Percentiles rank a stretch among this genome's conserved stretches.
These are phyloP conservation scores for Pisolithus microcarpus DNA, from an alignment of 768 basidiomycete genomes.

Conservation along the genomic window DNA sequence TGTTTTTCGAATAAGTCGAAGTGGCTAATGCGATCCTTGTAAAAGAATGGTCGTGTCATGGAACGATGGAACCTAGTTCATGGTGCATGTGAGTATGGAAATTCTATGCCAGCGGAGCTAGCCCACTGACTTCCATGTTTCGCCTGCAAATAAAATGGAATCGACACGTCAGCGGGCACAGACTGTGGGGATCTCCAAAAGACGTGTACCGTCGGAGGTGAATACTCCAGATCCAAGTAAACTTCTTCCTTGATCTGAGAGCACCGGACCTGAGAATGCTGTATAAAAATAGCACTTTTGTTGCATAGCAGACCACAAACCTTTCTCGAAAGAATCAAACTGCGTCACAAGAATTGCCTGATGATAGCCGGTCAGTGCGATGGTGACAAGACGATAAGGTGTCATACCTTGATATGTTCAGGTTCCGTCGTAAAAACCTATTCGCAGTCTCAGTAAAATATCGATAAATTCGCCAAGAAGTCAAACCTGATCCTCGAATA, in stretches of 20 bases:
- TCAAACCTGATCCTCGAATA: constrained; percentile 35
- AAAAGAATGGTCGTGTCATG: too few species aligned
- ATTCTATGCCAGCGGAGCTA: too few species aligned
- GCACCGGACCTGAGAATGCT: constrained; percentile 9
- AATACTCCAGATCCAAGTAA: too few species aligned
- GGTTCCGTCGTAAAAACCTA: constrained; percentile 44
- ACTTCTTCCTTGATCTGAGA: background rate
- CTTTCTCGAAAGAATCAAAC: constrained; percentile 39
- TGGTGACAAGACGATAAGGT: background rate
- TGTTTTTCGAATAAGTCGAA: too few species aligned
- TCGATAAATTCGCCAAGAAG: background rate
- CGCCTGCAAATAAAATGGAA: too few species aligned
- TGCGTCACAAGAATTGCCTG: constrained; percentile 40
- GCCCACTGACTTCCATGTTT: too few species aligned
- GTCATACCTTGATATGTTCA: constrained; percentile 37
- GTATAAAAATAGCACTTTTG: constrained; percentile 9
- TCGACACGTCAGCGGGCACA: too few species aligned
- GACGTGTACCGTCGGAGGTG: too few species aligned
- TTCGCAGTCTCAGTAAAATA: background rate
- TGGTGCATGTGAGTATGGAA: too few species aligned
- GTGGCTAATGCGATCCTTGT: too few species aligned
- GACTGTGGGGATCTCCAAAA: too few species aligned
- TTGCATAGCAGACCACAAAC: constrained; percentile 8
- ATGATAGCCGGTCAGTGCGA: background rate
- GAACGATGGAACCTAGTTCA: too few species aligned